Evolutionary conservation across 2,329 filamentous ascomycete species (phyloP), one percentile per base, ranked within the genome.

Genomic region (Bipolaris cookei): DNA sequence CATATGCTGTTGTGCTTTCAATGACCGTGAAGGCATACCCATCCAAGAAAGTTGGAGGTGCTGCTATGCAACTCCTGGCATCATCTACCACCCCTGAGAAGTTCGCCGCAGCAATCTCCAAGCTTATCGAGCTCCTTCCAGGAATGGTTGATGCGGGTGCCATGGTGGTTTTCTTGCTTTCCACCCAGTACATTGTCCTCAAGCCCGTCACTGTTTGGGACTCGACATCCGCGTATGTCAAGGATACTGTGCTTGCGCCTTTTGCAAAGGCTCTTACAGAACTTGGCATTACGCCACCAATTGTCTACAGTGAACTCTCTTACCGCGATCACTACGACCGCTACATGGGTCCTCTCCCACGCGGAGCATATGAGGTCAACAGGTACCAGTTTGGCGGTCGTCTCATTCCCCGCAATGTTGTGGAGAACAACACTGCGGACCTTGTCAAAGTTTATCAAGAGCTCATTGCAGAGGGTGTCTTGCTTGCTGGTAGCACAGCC

Each of bases 1-100:
- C 69, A 0, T 76, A 68, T 49, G 75, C 63, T 10, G 63, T 75
- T 14, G 70, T 72, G 8, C 46, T 70, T 14, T 70, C 70, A 0
- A 38, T 73, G 30, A 75, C 72, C 2, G 62, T 72, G 4, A 68
- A 66, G 51, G 69, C 65, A n/a, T 64, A 71, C 51, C 43, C 58
- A 8, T 59, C 70, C 30, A 53, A 50, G 18, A 48, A 44, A 3
- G 59, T 70, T 6, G 63, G 66, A 18, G 72, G 68, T 20, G 69
- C 66, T 37, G 60, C 56, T 14, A 63, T 68, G 45, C 54, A 64
- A 39, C 49, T 73, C 4, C 45, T 61, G 6, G 66, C 65, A 8
- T 58, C 62, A 8, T 62, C 59, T 21, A 61, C 55, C 6, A 64
- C 57, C 4, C 52, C 62, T 2, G 57, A 61, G 30, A 61, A 63